Percentiles rank a stretch among this genome's conserved stretches.
phyloP scores from a whole-genome alignment of 768 basidiomycete species.

The Tylopilus rubrobrunneus region DNA sequence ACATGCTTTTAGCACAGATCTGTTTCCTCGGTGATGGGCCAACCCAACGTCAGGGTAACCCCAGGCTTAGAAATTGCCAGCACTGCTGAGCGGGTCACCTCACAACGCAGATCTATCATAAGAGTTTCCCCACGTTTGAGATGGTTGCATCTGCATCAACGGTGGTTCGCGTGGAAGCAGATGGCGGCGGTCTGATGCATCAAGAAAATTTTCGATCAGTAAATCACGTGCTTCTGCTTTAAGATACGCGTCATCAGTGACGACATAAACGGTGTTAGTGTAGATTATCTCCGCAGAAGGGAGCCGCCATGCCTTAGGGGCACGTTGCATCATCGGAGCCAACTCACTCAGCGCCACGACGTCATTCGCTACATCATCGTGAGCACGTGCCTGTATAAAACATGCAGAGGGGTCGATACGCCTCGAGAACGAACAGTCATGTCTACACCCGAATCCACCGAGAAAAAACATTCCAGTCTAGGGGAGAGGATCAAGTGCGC shows the following conservation, averaged over 20 bases:
- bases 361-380: slow-evolving; percentile 17
- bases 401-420: not conserved
- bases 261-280: slow-evolving; percentile 7
- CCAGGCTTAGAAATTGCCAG: not conserved
- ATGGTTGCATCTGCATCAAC: not conserved
- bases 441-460: not conserved
- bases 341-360: slow-evolving; percentile 13
- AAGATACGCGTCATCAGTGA: slow-evolving; percentile 1
- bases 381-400: slow-evolving; percentile 3
- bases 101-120: not conserved
- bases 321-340: slow-evolving; percentile 14
- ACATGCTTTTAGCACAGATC: not conserved
- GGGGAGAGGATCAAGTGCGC: slow-evolving; percentile 14
- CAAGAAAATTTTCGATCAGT: not conserved
- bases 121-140: not conserved
- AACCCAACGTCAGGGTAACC: not conserved
- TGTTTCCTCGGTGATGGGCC: slow-evolving; percentile 4
- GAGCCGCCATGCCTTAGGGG: not conserved
- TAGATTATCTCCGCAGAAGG: slow-evolving; percentile 3
- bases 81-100: not conserved
- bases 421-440: not conserved
- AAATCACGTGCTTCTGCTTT: slow-evolving; percentile 5
- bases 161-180: not conserved
- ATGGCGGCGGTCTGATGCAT: not conserved
- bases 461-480: slow-evolving; percentile 8